Conservation (phyloP, 2,329 filamentous ascomycete species). For the Colletotrichum coccodes region DNA sequence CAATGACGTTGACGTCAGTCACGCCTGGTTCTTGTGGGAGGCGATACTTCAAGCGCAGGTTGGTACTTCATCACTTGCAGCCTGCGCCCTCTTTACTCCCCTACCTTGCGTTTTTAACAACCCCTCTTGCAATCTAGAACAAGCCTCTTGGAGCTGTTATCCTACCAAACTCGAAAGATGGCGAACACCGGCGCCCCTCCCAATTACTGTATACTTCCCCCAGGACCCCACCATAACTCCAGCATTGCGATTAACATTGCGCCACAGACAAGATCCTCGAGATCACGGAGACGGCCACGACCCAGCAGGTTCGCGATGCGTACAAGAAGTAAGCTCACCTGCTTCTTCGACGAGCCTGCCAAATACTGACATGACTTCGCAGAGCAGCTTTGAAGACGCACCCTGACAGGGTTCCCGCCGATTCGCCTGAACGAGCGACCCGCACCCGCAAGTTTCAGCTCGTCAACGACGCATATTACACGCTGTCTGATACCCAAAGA, state of each 20-base stretch:
- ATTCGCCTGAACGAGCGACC: constrained; percentile 82
- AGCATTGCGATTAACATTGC: constrained; percentile 31
- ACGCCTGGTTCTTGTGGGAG: neutral
- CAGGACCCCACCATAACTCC: constrained; percentile 9
- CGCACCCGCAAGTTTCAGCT: constrained; percentile 92
- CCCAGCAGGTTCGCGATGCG: constrained; percentile 88
- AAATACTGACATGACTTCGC: constrained; percentile 34
- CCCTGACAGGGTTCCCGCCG: constrained; percentile 86
- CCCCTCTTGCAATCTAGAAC: neutral
- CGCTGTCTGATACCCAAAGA: constrained; percentile 81
- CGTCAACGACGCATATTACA: constrained; percentile 94
- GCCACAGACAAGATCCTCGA: constrained; percentile 77
- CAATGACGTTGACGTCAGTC: constrained; percentile 52
- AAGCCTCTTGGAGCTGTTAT: neutral
- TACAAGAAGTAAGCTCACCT: constrained; percentile 79
- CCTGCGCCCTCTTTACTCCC: neutral
- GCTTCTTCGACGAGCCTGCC: neutral
- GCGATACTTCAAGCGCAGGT: neutral
- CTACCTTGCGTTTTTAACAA: neutral
- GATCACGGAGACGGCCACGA: constrained; percentile 77
- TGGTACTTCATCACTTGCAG: constrained; percentile 7
- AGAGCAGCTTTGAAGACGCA: constrained; percentile 92
- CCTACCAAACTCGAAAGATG: constrained; percentile 7
- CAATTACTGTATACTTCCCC: constrained; percentile 64
- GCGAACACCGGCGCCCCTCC: constrained; percentile 53